Conservation (phyloP, 331 rosid species). For the Quercus tomentella region DNA sequence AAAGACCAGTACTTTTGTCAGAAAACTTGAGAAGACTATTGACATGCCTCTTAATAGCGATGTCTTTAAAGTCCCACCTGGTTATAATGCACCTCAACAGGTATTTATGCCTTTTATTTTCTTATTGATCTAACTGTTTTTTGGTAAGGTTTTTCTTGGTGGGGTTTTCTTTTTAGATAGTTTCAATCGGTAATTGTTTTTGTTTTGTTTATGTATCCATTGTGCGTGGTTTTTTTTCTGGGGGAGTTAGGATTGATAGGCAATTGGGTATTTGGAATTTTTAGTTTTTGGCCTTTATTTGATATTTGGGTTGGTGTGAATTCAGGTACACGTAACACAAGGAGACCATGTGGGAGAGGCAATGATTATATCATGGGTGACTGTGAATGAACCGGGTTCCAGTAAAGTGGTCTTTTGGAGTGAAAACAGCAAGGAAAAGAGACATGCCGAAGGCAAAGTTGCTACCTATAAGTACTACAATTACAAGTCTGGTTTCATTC, state of each 20-base stretch:
- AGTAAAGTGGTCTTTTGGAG: slow-evolving; percentile 57
- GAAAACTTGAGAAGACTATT: slow-evolving; percentile 37
- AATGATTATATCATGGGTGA: slow-evolving; percentile 81
- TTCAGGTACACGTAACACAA: slow-evolving; percentile 92
- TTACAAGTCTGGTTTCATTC: slow-evolving; percentile 60
- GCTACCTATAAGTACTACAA: slow-evolving; percentile 52
- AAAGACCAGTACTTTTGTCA: slow-evolving; percentile 41
- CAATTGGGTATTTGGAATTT: background rate
- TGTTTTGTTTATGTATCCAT: too few species aligned
- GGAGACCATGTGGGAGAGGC: slow-evolving; percentile 73
- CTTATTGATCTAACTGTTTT: background rate
- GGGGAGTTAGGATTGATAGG: background rate
- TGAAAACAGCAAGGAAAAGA: slow-evolving; percentile 31
- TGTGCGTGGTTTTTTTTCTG: too few species aligned
- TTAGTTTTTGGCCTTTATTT: background rate
- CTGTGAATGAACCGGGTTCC: slow-evolving; percentile 61
- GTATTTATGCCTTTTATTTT: slow-evolving; percentile 17
- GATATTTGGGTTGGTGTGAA: slow-evolving; percentile 13
- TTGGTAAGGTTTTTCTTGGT: background rate
- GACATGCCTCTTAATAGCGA: slow-evolving; percentile 79
- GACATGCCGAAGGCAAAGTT: slow-evolving; percentile 37
- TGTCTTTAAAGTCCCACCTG: slow-evolving; percentile 52
- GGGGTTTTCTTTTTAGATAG: background rate
- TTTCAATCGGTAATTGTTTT: background rate
- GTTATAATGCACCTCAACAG: slow-evolving; percentile 83